A percentile compares a stretch with the other conserved stretches of the same genome.
These are phyloP conservation scores for Tephrocybe sp. DNA, from an alignment of 768 basidiomycete genomes.

Conservation along the genomic window DNA sequence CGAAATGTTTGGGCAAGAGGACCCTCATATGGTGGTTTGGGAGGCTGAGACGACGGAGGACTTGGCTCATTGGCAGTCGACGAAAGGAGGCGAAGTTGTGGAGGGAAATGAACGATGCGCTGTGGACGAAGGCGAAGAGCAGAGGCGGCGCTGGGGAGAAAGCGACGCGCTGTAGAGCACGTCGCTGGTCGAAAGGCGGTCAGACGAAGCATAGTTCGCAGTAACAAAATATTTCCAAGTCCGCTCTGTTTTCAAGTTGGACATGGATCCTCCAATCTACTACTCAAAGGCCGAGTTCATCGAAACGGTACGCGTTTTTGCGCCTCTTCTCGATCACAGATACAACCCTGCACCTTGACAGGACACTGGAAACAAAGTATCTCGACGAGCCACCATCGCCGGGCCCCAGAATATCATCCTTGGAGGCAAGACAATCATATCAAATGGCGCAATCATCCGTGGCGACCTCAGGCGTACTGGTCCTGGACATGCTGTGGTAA, in stretches of 20 bases:
- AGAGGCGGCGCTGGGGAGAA: background rate
- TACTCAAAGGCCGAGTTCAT: constrained; percentile 85
- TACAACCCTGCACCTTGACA: constrained; percentile 26
- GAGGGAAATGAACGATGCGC: background rate
- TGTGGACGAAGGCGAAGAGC: background rate
- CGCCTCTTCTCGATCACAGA: background rate
- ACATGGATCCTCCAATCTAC: constrained; percentile 72
- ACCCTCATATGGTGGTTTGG: constrained; percentile 56
- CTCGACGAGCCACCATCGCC: constrained; percentile 84
- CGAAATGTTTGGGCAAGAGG: constrained; percentile 73
- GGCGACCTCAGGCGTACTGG: constrained; percentile 90
- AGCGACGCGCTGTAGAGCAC: constrained; percentile 7
- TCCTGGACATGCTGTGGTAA: constrained; percentile 89
- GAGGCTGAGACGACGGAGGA: constrained; percentile 9
- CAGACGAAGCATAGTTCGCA: constrained; percentile 12
- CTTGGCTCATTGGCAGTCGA: constrained; percentile 12
- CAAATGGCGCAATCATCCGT: constrained; percentile 84
- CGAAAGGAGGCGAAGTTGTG: constrained; percentile 10
- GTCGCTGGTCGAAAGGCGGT: constrained; percentile 7
- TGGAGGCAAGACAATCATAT: constrained; percentile 95
- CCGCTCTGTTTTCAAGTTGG: background rate
- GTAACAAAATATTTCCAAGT: constrained; percentile 1
- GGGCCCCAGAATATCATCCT: constrained; percentile 97
- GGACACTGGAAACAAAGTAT: constrained; percentile 97
- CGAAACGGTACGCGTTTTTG: constrained; percentile 61